Percentiles rank a stretch among this genome's conserved stretches.
These are phyloP conservation scores for Penicillium sclerotigenum DNA, from an alignment of 2,329 filamentous ascomycete genomes.

Conservation along the genomic window DNA sequence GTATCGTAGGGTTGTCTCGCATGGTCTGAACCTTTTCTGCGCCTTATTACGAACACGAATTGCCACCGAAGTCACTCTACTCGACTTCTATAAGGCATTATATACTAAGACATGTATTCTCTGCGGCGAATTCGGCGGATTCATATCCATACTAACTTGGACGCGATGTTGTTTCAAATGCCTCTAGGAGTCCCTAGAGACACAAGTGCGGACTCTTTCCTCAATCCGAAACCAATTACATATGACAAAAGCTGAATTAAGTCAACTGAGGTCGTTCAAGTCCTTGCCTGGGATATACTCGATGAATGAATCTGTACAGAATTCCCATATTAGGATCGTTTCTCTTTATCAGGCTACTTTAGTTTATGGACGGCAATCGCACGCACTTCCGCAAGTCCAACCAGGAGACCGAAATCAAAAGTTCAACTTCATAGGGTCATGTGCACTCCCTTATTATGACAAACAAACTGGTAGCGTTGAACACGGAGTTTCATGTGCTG, in stretches of 20 bases:
- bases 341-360: constrained; percentile 14
- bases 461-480: constrained; percentile 10
- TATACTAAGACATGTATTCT: constrained; percentile 7
- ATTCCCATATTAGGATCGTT: constrained; percentile 11
- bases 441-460: constrained; percentile 17
- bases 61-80: constrained; percentile 9
- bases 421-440: constrained; percentile 16
- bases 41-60: constrained; percentile 18
- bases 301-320: constrained; percentile 11
- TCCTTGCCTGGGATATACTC: constrained; percentile 15
- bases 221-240: constrained; percentile 11
- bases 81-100: constrained; percentile 16
- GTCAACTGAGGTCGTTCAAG: constrained; percentile 11
- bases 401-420: constrained; percentile 6
- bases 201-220: constrained; percentile 13
- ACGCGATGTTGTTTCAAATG: constrained; percentile 12
- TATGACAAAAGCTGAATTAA: constrained; percentile 7
- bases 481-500: constrained; percentile 11
- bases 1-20: constrained; percentile 9
- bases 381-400: constrained; percentile 1
- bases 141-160: constrained; percentile 12
- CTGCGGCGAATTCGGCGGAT: constrained; percentile 11
- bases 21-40: constrained; percentile 17
- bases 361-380: constrained; percentile 7
- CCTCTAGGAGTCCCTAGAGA: constrained; percentile 9